A percentile compares a stretch with the other conserved stretches of the same genome.
phyloP scores from a whole-genome alignment of 1,139 yeast species.

The Hansenula lynferdii region DNA sequence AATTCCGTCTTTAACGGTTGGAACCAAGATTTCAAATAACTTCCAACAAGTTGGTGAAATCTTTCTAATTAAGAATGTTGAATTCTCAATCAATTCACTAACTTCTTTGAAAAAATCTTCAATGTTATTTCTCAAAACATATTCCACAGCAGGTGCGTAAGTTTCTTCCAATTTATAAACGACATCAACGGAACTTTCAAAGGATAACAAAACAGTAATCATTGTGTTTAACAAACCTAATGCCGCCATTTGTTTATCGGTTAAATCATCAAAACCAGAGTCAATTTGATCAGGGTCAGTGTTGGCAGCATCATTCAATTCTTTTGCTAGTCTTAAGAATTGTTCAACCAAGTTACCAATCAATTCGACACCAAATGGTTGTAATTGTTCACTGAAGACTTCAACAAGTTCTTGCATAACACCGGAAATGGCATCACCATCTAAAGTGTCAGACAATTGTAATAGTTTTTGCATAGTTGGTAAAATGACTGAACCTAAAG shows the following conservation, averaged over 20 bases:
- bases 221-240: constrained; percentile 83
- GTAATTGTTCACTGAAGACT: constrained; percentile 78
- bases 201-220: constrained; percentile 79
- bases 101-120: constrained; percentile 82
- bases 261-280: constrained; percentile 43
- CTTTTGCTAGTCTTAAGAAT: constrained; percentile 68
- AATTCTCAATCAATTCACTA: constrained; percentile 81
- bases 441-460: constrained; percentile 74
- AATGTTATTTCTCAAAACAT: constrained; percentile 56
- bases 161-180: constrained; percentile 67
- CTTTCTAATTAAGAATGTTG: constrained; percentile 67
- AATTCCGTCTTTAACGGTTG: constrained; percentile 48
- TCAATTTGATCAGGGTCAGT: constrained; percentile 43
- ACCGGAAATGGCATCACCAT: constrained; percentile 80
- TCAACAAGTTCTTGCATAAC: constrained; percentile 98
- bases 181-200: constrained; percentile 75
- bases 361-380: constrained; percentile 89
- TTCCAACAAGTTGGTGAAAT: constrained; percentile 80
- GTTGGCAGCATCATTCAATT: constrained; percentile 57
- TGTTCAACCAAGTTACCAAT: constrained; percentile 79
- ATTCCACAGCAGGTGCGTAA: constrained; percentile 67
- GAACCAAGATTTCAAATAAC: constrained; percentile 51
- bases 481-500: constrained; percentile 63
- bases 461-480: constrained; percentile 80
- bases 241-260: constrained; percentile 86